Conservation (phyloP, 164 flowering plant genomes). For the Stephania yunnanensis region DNA sequence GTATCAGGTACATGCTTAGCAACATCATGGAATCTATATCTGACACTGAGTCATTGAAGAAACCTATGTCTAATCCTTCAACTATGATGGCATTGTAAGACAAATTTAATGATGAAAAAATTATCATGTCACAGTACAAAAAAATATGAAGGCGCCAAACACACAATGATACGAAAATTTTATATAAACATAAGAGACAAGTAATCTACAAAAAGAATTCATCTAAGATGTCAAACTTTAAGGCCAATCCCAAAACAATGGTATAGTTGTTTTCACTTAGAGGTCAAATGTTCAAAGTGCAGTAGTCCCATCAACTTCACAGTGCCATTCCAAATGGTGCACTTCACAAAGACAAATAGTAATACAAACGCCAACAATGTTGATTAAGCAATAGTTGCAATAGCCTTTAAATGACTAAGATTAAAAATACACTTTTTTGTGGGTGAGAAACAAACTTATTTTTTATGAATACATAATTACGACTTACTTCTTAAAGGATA, state of each 20-base stretch:
- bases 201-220: neutral
- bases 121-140: neutral
- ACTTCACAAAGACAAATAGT: neutral
- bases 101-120: neutral
- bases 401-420: no score
- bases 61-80: neutral
- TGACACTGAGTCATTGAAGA: neutral
- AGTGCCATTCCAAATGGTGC: neutral
- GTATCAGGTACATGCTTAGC: no score
- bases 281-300: neutral
- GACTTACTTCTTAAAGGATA: no score
- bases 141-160: neutral
- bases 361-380: no score
- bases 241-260: neutral
- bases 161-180: no score
- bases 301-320: neutral
- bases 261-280: neutral
- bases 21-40: no score
- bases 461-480: no score
- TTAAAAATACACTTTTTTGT: no score
- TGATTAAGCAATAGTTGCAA: neutral
- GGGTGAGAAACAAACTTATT: no score
- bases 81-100: neutral
- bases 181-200: neutral
- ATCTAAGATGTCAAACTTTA: neutral